These are phyloP conservation scores for Mucor sp. DNA, from an alignment of 371 early-diverging fungal genomes.

Conservation along the genomic window DNA sequence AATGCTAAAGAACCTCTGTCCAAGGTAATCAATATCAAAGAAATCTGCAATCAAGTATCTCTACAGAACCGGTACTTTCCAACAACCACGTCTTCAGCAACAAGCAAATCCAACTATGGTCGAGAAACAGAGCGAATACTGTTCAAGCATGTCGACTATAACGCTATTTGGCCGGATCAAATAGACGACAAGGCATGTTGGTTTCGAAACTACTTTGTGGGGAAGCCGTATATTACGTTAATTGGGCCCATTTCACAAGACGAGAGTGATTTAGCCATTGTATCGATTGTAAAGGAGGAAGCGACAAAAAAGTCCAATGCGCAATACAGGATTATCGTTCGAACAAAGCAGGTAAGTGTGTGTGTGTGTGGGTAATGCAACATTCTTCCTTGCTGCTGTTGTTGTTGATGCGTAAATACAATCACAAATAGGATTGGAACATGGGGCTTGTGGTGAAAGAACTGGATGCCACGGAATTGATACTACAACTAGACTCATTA, in stretches of 20 bases:
- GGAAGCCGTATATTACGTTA: conserved; percentile 38
- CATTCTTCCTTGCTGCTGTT: neutral
- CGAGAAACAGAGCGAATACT: conserved; percentile 6
- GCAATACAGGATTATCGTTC: conserved; percentile 37
- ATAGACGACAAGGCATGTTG: conserved; percentile 36
- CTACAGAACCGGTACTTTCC: neutral
- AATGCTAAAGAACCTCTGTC: neutral
- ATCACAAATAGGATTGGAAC: conserved; percentile 8
- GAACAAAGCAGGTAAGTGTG: conserved; percentile 37
- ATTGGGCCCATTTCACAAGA: conserved; percentile 29
- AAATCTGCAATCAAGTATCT: conserved; percentile 11
- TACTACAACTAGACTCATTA: conserved; percentile 15
- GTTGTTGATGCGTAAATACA: neutral
- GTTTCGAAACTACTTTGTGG: conserved; percentile 42
- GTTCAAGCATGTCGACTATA: neutral
- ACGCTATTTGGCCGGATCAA: conserved; percentile 27
- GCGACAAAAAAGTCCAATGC: neutral
- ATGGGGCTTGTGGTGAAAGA: conserved; percentile 19
- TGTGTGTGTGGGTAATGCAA: too few species aligned
- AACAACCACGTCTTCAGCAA: too few species aligned
- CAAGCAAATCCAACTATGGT: neutral
- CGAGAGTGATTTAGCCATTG: conserved; percentile 2
- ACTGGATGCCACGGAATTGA: conserved; percentile 10
- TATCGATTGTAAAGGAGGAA: conserved; percentile 20
- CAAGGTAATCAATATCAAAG: conserved; percentile 6